These are phyloP conservation scores for Tetrapyrgos nigripes DNA, from an alignment of 1,284 basidiomycete genomes.

Conservation along the genomic window DNA sequence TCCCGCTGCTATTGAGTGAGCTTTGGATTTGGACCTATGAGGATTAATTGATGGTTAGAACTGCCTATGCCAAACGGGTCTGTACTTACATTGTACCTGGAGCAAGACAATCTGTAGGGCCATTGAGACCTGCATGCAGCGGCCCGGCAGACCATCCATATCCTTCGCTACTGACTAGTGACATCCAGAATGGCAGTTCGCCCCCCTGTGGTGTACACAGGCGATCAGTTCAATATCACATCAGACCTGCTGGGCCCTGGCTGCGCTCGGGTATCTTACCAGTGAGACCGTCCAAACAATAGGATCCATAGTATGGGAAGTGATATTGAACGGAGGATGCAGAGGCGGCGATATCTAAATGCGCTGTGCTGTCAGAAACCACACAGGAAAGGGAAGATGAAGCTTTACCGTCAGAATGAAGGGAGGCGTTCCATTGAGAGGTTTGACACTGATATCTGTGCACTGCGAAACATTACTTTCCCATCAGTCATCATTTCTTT, in stretches of 20 bases:
- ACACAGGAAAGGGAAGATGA: not conserved
- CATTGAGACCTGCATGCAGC: slow-evolving; percentile 47
- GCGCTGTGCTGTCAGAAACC: not conserved
- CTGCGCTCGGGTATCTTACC: slow-evolving; percentile 24
- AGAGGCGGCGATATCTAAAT: slow-evolving; percentile 51
- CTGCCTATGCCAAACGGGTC: not conserved
- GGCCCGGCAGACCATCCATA: slow-evolving; percentile 55
- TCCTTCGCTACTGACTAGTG: slow-evolving; percentile 50
- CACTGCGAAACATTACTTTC: slow-evolving; percentile 43
- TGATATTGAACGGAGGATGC: slow-evolving; percentile 57
- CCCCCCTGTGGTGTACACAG: not conserved
- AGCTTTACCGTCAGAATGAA: slow-evolving; percentile 50
- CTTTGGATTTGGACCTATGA: slow-evolving; percentile 4
- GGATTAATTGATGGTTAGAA: not conserved
- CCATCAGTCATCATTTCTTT: too few relatives aligned
- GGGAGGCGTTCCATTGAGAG: slow-evolving; percentile 53
- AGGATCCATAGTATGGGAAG: slow-evolving; percentile 43
- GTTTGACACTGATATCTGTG: slow-evolving; percentile 48
- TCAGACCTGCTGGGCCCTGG: not conserved
- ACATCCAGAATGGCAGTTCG: slow-evolving; percentile 52
- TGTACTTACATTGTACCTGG: slow-evolving; percentile 31
- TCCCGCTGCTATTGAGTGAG: slow-evolving; percentile 5
- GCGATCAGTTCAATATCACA: not conserved
- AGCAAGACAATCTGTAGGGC: slow-evolving; percentile 46
- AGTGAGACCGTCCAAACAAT: slow-evolving; percentile 59